Evolutionary conservation across 257 asterid genomes (phyloP).

Genomic region (Paraleonurus japonicus): DNA sequence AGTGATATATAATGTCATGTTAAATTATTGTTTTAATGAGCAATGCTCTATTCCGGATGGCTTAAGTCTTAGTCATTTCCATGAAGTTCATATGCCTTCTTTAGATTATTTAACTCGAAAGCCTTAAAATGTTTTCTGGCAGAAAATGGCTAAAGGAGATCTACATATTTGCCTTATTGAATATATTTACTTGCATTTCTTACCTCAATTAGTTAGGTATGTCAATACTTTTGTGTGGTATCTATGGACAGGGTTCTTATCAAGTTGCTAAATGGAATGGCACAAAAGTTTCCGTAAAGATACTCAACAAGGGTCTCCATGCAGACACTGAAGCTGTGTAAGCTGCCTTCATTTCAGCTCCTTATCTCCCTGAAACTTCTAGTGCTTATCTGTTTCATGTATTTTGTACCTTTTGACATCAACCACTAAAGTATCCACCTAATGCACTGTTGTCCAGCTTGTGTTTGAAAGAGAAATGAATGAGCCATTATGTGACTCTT

Average conservation of each 20-base stretch:
- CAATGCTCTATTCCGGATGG: neutral
- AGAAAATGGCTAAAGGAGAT: slow-evolving; percentile 11
- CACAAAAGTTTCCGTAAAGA: slow-evolving; percentile 93
- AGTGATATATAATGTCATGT: neutral
- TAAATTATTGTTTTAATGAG: neutral
- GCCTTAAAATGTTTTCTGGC: slow-evolving; percentile 4
- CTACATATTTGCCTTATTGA: neutral
- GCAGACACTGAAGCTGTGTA: slow-evolving; percentile 81
- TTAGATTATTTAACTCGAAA: neutral
- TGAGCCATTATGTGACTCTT: neutral
- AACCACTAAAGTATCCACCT: slow-evolving; percentile 6
- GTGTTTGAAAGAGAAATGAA: slow-evolving; percentile 19
- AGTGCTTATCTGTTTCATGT: neutral
- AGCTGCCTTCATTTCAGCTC: slow-evolving; percentile 21
- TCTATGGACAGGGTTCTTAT: slow-evolving; percentile 72
- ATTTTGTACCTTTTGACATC: neutral
- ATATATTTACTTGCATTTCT: slow-evolving; percentile 7
- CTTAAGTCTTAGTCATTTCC: neutral
- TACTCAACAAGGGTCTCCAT: slow-evolving; percentile 84
- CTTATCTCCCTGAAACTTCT: slow-evolving; percentile 7
- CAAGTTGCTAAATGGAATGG: slow-evolving; percentile 99
- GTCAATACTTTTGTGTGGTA: slow-evolving; percentile 6
- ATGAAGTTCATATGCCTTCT: neutral
- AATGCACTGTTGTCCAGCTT: neutral
- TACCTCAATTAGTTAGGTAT: neutral